Conservation (phyloP, 2,329 filamentous ascomycete species). For the Fusarium kyushuense region DNA sequence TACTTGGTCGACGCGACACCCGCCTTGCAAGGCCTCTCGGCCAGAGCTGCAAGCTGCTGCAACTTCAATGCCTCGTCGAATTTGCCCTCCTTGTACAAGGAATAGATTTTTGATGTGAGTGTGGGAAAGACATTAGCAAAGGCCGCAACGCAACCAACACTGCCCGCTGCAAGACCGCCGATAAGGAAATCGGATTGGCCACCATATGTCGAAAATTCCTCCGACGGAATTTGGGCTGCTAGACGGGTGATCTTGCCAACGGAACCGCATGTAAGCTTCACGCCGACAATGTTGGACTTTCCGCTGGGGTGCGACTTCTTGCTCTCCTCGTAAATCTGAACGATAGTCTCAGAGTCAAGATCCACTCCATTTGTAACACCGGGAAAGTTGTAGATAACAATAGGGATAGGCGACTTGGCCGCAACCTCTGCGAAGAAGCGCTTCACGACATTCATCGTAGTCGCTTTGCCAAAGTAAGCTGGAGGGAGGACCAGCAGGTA, state of each 20-base stretch:
- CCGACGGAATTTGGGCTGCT: conserved; percentile 59
- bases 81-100: conserved; percentile 70
- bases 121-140: conserved; percentile 73
- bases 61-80: conserved; percentile 68
- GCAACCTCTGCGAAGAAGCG: conserved; percentile 71
- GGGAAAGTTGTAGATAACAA: conserved; percentile 77
- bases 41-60: conserved; percentile 72
- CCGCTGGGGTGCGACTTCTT: conserved; percentile 36
- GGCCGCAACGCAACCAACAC: conserved; percentile 70
- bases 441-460: conserved; percentile 67
- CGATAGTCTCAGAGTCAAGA: conserved; percentile 72
- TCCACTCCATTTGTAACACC: conserved; percentile 76
- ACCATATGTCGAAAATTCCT: conserved; percentile 74
- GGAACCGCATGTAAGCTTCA: conserved; percentile 78
- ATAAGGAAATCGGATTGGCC: conserved; percentile 80
- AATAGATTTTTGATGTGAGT: conserved; percentile 68
- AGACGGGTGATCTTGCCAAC: conserved; percentile 78
- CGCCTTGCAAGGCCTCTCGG: conserved; percentile 73
- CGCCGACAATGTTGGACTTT: conserved; percentile 71
- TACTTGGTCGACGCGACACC: conserved; percentile 78
- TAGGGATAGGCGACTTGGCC: conserved; percentile 62
- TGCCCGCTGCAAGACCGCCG: conserved; percentile 68
- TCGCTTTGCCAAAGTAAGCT: conserved; percentile 74
- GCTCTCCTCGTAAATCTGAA: conserved; percentile 43
- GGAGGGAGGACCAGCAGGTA: conserved; percentile 72